These are phyloP conservation scores for Ichthyophthirius multifiliis DNA, from an alignment of 169 alveolate species.

Conservation along the genomic window DNA sequence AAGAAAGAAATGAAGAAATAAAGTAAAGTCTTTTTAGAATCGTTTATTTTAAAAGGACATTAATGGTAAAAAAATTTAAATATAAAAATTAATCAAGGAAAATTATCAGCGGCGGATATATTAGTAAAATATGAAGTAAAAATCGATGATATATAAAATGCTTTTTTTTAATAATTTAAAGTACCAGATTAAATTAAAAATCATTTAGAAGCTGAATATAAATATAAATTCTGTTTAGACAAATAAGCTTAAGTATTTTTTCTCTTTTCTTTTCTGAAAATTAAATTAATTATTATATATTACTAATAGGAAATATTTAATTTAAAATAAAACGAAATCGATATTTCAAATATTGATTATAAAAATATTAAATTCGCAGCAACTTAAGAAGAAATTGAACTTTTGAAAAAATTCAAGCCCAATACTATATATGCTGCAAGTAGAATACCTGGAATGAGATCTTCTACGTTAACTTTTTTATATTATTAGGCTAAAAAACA, in stretches of 20 bases:
- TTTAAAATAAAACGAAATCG: background rate
- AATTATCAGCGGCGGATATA: conserved; percentile 15
- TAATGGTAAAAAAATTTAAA: too few species aligned
- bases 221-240: background rate
- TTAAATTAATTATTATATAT: background rate
- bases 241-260: background rate
- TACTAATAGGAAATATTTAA: background rate
- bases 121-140: conserved; percentile 21
- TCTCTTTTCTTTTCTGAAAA: too few species aligned
- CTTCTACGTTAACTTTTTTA: background rate
- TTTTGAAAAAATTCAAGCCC: conserved; percentile 60
- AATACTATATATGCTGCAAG: conserved; percentile 20
- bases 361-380: background rate
- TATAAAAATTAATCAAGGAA: background rate
- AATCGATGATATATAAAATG: background rate
- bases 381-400: conserved; percentile 77
- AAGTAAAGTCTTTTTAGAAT: background rate
- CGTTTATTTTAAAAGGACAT: too few species aligned
- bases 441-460: conserved; percentile 19
- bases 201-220: conserved; percentile 14
- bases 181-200: background rate
- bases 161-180: background rate
- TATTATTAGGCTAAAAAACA: background rate
- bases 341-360: background rate
- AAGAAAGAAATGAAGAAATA: conserved; percentile 19